Percentiles rank a stretch among this genome's conserved stretches.
phyloP scores from a whole-genome alignment of 768 basidiomycete species.

The Boletus fagicola region DNA sequence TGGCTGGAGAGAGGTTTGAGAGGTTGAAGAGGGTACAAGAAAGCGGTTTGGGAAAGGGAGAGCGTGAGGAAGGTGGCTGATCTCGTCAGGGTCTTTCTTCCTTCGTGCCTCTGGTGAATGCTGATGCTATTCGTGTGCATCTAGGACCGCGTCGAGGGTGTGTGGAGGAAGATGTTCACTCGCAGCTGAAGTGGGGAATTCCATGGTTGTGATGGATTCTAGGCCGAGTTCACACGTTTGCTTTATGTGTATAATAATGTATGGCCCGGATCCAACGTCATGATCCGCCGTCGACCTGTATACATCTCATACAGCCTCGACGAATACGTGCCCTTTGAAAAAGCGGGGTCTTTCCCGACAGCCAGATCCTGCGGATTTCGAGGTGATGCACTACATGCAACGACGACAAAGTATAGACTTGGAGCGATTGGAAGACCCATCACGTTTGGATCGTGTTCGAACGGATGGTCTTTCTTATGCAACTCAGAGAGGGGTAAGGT shows the following conservation, averaged over 20 bases:
- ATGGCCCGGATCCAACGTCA: not conserved
- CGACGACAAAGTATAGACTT: too few species aligned
- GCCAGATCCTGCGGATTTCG: not conserved
- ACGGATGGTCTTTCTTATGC: not conserved
- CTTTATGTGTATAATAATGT: not conserved
- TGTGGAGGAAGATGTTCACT: not conserved
- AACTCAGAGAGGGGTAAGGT: not conserved
- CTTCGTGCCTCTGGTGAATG: not conserved
- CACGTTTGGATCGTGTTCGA: not conserved
- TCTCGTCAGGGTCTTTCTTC: not conserved
- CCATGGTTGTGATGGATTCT: not conserved
- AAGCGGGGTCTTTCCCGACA: not conserved
- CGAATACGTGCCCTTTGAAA: not conserved
- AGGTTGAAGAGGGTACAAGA: conserved; percentile 47
- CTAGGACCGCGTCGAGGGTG: not conserved
- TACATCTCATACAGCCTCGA: not conserved
- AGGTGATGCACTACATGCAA: not conserved
- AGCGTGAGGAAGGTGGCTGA: conserved; percentile 8
- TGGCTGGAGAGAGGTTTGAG: conserved; percentile 45
- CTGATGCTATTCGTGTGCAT: not conserved
- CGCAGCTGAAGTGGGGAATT: not conserved
- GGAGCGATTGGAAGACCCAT: not conserved
- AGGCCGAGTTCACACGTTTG: too few species aligned
- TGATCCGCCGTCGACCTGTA: not conserved
- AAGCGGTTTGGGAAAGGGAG: conserved; percentile 43